These are phyloP conservation scores for Suillus variegatus DNA, from an alignment of 768 basidiomycete genomes.

Conservation along the genomic window DNA sequence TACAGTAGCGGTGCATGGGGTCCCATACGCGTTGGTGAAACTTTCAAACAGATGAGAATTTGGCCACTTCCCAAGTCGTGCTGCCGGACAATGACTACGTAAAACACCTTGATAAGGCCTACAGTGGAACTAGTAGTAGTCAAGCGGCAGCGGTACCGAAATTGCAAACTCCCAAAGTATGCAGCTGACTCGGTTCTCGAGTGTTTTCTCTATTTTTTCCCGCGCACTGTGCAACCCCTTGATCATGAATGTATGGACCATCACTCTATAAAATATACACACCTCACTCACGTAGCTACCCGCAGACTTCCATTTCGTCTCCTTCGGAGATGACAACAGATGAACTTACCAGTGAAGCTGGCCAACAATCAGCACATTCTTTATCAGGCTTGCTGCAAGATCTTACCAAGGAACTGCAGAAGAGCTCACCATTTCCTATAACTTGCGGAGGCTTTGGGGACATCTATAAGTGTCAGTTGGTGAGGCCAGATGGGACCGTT, in stretches of 20 bases:
- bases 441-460: constrained; percentile 3
- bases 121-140: background rate
- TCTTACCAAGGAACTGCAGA: background rate
- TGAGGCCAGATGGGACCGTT: background rate
- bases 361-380: background rate
- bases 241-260: background rate
- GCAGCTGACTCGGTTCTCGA: background rate
- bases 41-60: no score
- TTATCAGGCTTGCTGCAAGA: background rate
- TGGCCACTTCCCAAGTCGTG: no score
- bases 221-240: background rate
- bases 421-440: background rate
- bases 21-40: no score
- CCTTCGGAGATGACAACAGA: background rate
- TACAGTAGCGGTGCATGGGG: no score
- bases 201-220: background rate
- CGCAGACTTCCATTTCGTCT: background rate
- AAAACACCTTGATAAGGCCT: background rate
- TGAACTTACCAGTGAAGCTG: no score
- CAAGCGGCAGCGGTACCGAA: background rate
- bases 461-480: constrained; percentile 6
- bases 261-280: background rate
- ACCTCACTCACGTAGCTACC: background rate
- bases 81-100: no score
- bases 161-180: background rate